A percentile compares a stretch with the other conserved stretches of the same genome.
Evolutionary conservation across 2,329 filamentous ascomycete genomes (phyloP).

Genomic region (Aureobasidium subglaciale): DNA sequence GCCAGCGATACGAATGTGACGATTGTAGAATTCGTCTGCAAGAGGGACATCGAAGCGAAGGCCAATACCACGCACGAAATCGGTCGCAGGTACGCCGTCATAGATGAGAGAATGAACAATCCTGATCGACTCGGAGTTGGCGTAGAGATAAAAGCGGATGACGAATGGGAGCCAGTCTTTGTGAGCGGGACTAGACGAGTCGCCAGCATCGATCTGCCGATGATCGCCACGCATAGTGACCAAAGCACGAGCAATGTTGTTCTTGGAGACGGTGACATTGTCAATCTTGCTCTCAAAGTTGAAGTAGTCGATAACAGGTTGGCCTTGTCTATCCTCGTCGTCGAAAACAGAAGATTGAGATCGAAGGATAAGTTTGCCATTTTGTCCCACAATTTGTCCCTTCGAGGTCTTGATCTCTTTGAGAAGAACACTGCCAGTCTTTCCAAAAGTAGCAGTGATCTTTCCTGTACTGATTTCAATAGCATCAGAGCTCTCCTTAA

Average conservation of each 20-base stretch:
- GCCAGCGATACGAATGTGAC: neutral
- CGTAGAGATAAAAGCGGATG: neutral
- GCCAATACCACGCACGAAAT: neutral
- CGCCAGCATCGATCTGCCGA: neutral
- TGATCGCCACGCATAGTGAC: neutral
- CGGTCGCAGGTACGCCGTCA: neutral
- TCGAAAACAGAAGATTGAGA: neutral
- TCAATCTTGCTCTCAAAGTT: neutral
- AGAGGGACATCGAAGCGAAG: neutral
- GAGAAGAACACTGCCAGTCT: neutral
- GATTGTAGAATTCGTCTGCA: neutral
- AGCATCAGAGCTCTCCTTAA: neutral
- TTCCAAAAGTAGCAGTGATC: neutral
- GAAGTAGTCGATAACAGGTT: neutral
- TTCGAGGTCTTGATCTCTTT: neutral
- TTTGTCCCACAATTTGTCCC: neutral
- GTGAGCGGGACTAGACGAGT: neutral
- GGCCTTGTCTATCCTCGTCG: neutral
- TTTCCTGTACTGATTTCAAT: neutral
- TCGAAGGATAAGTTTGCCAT: neutral
- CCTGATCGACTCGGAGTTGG: neutral
- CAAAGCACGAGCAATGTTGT: neutral
- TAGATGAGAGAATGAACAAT: neutral
- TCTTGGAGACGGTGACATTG: neutral
- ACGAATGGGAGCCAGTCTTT: neutral